A percentile compares a stretch with the other conserved stretches of the same genome.
phyloP scores from a whole-genome alignment of 2,329 filamentous ascomycete genomes.

The Huntiella abstrusa region DNA sequence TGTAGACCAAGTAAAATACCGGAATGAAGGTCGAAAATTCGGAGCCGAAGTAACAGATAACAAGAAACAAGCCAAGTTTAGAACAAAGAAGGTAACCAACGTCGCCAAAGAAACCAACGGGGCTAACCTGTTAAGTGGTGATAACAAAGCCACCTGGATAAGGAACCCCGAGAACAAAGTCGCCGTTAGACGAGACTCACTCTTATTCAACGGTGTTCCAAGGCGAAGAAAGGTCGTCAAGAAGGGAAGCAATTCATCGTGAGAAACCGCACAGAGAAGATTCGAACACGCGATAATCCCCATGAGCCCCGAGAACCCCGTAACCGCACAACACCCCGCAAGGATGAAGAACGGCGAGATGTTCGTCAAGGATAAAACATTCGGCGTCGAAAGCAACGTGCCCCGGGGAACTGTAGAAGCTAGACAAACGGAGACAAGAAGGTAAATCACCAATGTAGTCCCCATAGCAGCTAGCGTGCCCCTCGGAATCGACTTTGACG shows the following conservation, averaged over 20 bases:
- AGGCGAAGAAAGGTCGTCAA: slow-evolving; percentile 48
- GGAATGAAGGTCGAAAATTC: slow-evolving; percentile 75
- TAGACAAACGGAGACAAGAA: slow-evolving; percentile 40
- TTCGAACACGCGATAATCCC: slow-evolving; percentile 73
- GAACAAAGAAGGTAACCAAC: slow-evolving; percentile 81
- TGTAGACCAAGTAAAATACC: slow-evolving; percentile 76
- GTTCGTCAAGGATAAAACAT: slow-evolving; percentile 67
- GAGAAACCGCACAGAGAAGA: slow-evolving; percentile 62
- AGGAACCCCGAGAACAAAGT: slow-evolving; percentile 58
- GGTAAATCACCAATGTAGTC: slow-evolving; percentile 61
- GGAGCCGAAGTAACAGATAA: slow-evolving; percentile 74
- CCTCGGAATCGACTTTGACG: slow-evolving; percentile 60
- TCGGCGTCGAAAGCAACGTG: slow-evolving; percentile 56
- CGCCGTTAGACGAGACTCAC: slow-evolving; percentile 23
- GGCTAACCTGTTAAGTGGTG: slow-evolving; percentile 73
- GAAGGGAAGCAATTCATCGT: slow-evolving; percentile 62
- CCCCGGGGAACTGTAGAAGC: slow-evolving; percentile 55
- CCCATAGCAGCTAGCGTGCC: slow-evolving; percentile 65
- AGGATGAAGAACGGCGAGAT: slow-evolving; percentile 56
- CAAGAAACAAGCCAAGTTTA: slow-evolving; percentile 72
- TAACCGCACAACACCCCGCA: slow-evolving; percentile 64
- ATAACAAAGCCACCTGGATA: slow-evolving; percentile 62
- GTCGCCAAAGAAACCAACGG: slow-evolving; percentile 85
- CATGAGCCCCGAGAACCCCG: slow-evolving; percentile 74
- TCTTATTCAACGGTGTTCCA: slow-evolving; percentile 6